phyloP scores from a whole-genome alignment of 192 early-diverging fungal genomes.

The Linnemannia elongata region DNA sequence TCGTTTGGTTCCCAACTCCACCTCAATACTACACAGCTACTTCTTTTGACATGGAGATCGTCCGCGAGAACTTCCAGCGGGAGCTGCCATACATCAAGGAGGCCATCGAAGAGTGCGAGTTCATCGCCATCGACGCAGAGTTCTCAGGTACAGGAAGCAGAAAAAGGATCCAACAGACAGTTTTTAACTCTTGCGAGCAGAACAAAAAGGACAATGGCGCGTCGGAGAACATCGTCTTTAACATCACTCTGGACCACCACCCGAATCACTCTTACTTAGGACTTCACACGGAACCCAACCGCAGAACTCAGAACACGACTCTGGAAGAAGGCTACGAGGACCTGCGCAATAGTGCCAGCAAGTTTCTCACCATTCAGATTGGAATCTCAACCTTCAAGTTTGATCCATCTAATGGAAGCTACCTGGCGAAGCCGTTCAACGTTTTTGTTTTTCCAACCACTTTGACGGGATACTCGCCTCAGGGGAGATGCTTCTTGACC shows the following conservation, averaged over 20 bases:
- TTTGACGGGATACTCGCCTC: slow-evolving; percentile 53
- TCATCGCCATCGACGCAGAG: slow-evolving; percentile 86
- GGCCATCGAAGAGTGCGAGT: slow-evolving; percentile 76
- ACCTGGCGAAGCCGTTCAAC: slow-evolving; percentile 88
- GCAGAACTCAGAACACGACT: slow-evolving; percentile 28
- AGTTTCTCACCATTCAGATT: slow-evolving; percentile 80
- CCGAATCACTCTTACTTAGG: slow-evolving; percentile 10
- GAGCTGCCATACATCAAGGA: slow-evolving; percentile 69
- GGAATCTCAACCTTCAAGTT: slow-evolving; percentile 88
- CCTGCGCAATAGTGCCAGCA: slow-evolving; percentile 38
- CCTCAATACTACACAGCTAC: neutral
- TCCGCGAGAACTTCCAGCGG: slow-evolving; percentile 72
- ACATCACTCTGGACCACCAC: neutral
- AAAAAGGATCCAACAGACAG: neutral
- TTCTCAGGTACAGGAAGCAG: slow-evolving; percentile 72
- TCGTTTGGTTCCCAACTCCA: neutral
- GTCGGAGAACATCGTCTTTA: neutral
- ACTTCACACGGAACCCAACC: slow-evolving; percentile 42
- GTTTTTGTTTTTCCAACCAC: slow-evolving; percentile 89
- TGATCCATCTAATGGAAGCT: slow-evolving; percentile 63
- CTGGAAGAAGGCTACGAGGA: slow-evolving; percentile 48
- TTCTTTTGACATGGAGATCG: slow-evolving; percentile 74
- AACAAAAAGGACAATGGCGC: neutral
- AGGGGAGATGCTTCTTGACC: slow-evolving; percentile 64
- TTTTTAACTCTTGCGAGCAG: neutral